Evolutionary conservation across 2,329 filamentous ascomycete species (phyloP), one percentile per base, ranked within the genome.

Genomic region (Parastagonospora avenae): DNA sequence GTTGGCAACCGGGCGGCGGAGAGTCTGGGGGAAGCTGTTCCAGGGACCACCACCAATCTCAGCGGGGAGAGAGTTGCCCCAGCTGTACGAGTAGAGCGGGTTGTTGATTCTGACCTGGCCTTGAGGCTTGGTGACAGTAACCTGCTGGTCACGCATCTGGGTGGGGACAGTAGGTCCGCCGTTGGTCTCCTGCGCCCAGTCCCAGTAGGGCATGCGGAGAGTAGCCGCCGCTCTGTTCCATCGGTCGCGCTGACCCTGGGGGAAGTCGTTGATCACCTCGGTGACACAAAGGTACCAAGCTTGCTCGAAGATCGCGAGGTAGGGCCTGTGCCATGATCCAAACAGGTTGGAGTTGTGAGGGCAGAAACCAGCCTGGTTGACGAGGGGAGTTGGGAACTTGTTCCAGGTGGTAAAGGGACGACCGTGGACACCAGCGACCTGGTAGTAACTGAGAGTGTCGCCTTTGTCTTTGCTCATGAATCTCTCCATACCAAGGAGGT

Each of bases 261-360:
- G 76, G 61, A 78, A 79, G 7, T 68, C 64, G 46, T 70, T 66
- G 37, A 77, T 77, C 32, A 74, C 73, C 41, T 74, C 74, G 37
- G 71, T 58, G 24, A 79, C 72, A 52, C 72, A 65, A 29, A 65
- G 56, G 60, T 74, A 77, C 43, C 75, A 68, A 9, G 73, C 67
- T 73, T 80, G 77, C 76, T 88, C 80, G 56, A 77, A 85, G 8
- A 88, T 73, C 8, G 83, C 78, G 48, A 94, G 77, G 71, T 93
- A 95, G 1, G 90, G 89, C 42, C 91, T 84, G 78, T 96, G 91
- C 91, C 91, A 95, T 33, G 86, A 82, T 33, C 88, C 84, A 68
- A 96, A 94, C 12, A 94, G 76, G 35, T 87, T 84, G 1, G 88
- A 89, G 19, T 80, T 83, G 73, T 96, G 91, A 11, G 84, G 84